Evolutionary conservation across 2,329 filamentous ascomycete species (phyloP).

Genomic region (Alternaria sp.): DNA sequence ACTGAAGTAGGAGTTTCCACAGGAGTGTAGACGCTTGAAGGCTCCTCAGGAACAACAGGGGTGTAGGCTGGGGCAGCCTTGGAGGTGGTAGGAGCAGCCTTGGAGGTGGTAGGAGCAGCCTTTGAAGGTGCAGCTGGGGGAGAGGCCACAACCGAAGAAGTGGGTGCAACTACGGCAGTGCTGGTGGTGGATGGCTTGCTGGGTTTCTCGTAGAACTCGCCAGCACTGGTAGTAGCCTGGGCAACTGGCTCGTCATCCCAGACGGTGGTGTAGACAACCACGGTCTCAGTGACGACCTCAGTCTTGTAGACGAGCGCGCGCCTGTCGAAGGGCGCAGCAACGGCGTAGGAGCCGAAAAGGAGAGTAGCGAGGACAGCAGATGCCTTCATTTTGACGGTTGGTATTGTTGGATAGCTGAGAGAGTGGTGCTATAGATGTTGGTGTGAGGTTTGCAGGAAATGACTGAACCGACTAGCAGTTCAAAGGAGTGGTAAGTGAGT

Average conservation of each 20-base stretch:
- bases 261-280: slow-evolving; percentile 48
- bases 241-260: slow-evolving; percentile 36
- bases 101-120: slow-evolving; percentile 2
- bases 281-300: slow-evolving; percentile 44
- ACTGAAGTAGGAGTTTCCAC: slow-evolving; percentile 16
- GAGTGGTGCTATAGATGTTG: slow-evolving; percentile 24
- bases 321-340: slow-evolving; percentile 45
- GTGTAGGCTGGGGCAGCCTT: slow-evolving; percentile 21
- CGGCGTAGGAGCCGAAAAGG: slow-evolving; percentile 46
- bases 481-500: slow-evolving; percentile 17
- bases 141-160: slow-evolving; percentile 17
- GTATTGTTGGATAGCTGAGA: slow-evolving; percentile 17
- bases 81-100: slow-evolving; percentile 2
- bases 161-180: slow-evolving; percentile 20
- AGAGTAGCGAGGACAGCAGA: slow-evolving; percentile 46
- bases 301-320: slow-evolving; percentile 47
- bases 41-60: slow-evolving; percentile 15
- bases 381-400: slow-evolving; percentile 45
- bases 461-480: slow-evolving; percentile 50
- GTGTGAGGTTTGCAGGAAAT: slow-evolving; percentile 27
- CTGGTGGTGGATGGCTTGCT: slow-evolving; percentile 30
- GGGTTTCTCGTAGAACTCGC: slow-evolving; percentile 36
- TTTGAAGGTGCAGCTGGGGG: slow-evolving; percentile 19
- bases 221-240: slow-evolving; percentile 29
- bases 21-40: slow-evolving; percentile 24